A percentile compares a stretch with the other conserved stretches of the same genome.
phyloP scores from a whole-genome alignment of 805 yeast species.

The Starmerella powellii region DNA sequence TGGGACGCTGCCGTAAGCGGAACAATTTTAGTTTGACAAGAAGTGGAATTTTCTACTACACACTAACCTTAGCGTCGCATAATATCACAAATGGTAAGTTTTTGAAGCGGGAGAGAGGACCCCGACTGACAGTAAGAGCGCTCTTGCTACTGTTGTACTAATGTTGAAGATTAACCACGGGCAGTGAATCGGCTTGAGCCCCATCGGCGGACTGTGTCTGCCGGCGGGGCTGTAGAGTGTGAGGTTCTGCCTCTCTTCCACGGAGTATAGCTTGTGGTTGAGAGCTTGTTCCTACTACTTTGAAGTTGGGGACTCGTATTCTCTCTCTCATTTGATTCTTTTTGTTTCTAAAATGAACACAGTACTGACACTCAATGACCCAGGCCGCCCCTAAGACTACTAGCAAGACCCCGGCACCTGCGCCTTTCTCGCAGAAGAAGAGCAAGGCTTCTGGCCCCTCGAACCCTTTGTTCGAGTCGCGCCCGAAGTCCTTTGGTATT shows the following conservation, averaged over 20 bases:
- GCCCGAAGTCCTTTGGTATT: constrained; percentile 89
- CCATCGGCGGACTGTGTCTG: not conserved
- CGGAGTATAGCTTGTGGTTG: constrained; percentile 25
- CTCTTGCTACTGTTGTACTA: constrained; percentile 14
- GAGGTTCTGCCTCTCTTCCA: constrained; percentile 23
- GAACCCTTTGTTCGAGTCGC: constrained; percentile 72
- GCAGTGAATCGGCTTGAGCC: constrained; percentile 18
- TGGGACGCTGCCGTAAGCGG: no score
- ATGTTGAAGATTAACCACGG: constrained; percentile 13
- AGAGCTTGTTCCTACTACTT: constrained; percentile 12
- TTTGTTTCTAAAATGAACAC: constrained; percentile 9
- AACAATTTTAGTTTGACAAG: no score
- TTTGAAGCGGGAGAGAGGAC: constrained; percentile 3
- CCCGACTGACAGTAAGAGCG: not conserved
- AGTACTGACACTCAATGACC: constrained; percentile 27
- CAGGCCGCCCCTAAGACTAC: constrained; percentile 51
- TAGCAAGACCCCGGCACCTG: constrained; percentile 97
- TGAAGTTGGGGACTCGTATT: constrained; percentile 4
- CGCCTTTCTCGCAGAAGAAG: constrained; percentile 33
- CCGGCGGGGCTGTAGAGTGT: constrained; percentile 21
- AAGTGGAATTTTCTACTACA: no score
- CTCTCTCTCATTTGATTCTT: constrained; percentile 3
- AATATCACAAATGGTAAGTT: constrained; percentile 19
- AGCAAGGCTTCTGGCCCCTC: constrained; percentile 38
- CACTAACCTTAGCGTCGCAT: not conserved